Base-by-base conservation (phyloP, 2,329 filamentous ascomycete species). In the Aspergillus ochraceoroseus region DNA sequence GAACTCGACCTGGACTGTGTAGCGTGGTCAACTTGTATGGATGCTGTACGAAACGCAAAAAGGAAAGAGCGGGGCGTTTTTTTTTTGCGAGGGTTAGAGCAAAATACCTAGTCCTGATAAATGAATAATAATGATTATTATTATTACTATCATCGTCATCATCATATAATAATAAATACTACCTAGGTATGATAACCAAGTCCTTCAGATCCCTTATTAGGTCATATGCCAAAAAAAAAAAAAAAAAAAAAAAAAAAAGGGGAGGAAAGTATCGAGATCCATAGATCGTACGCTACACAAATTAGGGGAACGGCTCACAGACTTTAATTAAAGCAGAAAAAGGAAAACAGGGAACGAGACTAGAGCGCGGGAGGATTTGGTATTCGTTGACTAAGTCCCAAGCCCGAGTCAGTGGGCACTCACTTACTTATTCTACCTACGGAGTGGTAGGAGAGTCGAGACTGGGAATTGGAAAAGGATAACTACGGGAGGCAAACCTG, bases 251-350 rank as follows among this genome's bases (percentile, higher is more conserved):
- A 33, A 17, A n/a, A 33, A 43, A 35, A 40, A 36, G 36, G 34
- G 32, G 25, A 32, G 25, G 22, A 22, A 41, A 34, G 29, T 41
- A 47, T 47, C 32, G 43, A 51, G 46, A 49, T 51, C 44, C 46
- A 47, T 51, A 44, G 48, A 53, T 53, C 48, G 50, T 33, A 41
- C 44, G 38, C 48, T 47, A 53, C 43, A 15, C 46, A 33, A 32
- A 40, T 51, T 51, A 44, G 39, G 41, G 44, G 39, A 47, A 48
- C 42, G 44, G 34, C 32, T 36, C 35, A 34, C 41, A 19, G 38
- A 37, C 42, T 47, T 34, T 37, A 40, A 41, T 49, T 33, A 36
- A 43, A 29, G 18, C 32, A 36, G 29, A 32, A 38, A 26, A 42
- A 34, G 18, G 20, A 27, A 44, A 12, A 32, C 9, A 17, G 18